A percentile compares a stretch with the other conserved stretches of the same genome.
phyloP scores from a whole-genome alignment of 2,329 filamentous ascomycete species.

The Leptographium radiaticola region DNA sequence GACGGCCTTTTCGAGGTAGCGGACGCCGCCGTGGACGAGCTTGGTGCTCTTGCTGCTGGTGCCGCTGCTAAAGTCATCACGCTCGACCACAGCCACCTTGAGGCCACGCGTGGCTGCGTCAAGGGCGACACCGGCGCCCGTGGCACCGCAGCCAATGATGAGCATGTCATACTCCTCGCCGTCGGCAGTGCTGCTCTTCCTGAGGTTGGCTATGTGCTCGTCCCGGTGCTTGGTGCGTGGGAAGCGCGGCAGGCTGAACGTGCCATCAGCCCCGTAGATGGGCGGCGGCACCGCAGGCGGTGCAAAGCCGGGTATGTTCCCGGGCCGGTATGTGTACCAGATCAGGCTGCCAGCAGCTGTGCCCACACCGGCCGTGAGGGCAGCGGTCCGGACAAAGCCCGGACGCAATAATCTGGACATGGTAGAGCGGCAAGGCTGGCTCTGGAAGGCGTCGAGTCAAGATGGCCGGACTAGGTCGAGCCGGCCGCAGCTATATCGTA shows the following conservation, averaged over 20 bases:
- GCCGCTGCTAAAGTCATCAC: conserved; percentile 70
- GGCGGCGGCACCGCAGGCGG: conserved; percentile 57
- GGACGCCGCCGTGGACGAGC: conserved; percentile 71
- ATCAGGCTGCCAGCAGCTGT: conserved; percentile 31
- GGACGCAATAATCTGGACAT: conserved; percentile 17
- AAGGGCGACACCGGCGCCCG: conserved; percentile 66
- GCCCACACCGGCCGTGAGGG: conserved; percentile 27
- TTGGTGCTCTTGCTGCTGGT: conserved; percentile 84
- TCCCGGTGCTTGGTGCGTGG: conserved; percentile 47
- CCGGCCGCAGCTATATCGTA: no score
- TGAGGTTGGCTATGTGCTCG: conserved; percentile 51
- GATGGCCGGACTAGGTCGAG: no score
- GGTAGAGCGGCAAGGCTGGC: no score
- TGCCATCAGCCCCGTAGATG: conserved; percentile 53
- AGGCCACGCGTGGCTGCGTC: conserved; percentile 69
- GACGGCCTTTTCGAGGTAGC: conserved; percentile 76
- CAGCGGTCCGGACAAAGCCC: conserved; percentile 27
- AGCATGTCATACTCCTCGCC: conserved; percentile 59
- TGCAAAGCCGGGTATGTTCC: conserved; percentile 58
- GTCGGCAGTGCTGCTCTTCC: conserved; percentile 26
- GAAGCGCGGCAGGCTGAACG: conserved; percentile 53
- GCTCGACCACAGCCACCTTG: conserved; percentile 68
- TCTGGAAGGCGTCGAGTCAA: no score
- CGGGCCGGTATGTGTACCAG: conserved; percentile 49
- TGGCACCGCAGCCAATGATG: conserved; percentile 68